Conservation (phyloP, 2,329 filamentous ascomycete genomes). For the Fusarium haematococcum region DNA sequence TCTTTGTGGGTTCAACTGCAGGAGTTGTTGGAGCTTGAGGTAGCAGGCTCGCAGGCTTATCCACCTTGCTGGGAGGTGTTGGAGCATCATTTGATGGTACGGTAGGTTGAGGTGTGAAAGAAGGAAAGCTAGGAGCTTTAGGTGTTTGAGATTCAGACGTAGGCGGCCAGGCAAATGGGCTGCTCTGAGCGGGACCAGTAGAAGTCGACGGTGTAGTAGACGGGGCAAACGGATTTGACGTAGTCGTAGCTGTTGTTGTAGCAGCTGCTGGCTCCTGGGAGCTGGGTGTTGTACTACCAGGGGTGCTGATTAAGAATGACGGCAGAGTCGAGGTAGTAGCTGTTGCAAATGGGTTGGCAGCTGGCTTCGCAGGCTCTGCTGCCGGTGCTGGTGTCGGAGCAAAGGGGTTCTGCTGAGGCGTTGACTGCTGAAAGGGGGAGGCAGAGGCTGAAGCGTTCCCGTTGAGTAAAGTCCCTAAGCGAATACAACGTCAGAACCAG, state of each 20-base stretch:
- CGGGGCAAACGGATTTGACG: conserved; percentile 32
- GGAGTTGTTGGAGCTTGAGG: background rate
- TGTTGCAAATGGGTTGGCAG: conserved; percentile 38
- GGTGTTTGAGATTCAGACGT: background rate
- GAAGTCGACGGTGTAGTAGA: conserved; percentile 8
- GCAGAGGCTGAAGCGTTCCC: conserved; percentile 27
- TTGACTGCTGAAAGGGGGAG: conserved; percentile 32
- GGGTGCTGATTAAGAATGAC: conserved; percentile 5
- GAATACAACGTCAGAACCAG: conserved; percentile 46
- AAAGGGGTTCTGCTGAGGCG: conserved; percentile 40
- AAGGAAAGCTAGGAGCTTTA: conserved; percentile 5
- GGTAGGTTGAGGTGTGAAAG: conserved; percentile 16
- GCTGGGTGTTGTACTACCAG: conserved; percentile 11
- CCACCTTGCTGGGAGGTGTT: conserved; percentile 6
- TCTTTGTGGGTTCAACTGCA: conserved; percentile 9
- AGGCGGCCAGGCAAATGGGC: conserved; percentile 17
- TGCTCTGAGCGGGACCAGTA: conserved; percentile 10
- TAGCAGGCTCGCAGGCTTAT: background rate
- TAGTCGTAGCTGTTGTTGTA: background rate
- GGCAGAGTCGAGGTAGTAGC: conserved; percentile 4
- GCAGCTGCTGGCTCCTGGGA: background rate
- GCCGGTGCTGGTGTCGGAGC: conserved; percentile 18
- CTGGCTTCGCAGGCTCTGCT: conserved; percentile 8
- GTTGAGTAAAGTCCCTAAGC: conserved; percentile 44
- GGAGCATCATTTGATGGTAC: background rate